These are phyloP conservation scores for Panaeolus cyanescens DNA, from an alignment of 768 basidiomycete species.

Conservation along the genomic window DNA sequence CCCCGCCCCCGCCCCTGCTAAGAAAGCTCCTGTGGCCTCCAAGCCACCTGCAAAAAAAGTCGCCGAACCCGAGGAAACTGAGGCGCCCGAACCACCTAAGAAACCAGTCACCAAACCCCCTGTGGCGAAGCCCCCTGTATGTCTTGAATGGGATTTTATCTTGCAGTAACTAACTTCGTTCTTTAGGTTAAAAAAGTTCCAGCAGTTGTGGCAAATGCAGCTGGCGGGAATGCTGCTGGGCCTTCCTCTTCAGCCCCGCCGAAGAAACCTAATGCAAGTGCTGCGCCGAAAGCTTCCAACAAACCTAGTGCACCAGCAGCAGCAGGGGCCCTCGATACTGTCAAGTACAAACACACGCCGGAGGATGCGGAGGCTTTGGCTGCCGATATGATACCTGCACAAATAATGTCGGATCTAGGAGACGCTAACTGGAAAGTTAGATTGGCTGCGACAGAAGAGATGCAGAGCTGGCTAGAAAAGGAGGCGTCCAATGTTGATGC, in stretches of 20 bases:
- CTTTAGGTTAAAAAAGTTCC: conserved; percentile 7
- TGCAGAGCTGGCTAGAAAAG: conserved; percentile 81
- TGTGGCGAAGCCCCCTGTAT: conserved; percentile 36
- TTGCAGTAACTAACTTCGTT: conserved; percentile 6
- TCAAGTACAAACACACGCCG: conserved; percentile 89
- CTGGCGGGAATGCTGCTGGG: conserved; percentile 28
- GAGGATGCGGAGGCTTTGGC: conserved; percentile 91
- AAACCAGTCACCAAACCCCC: conserved; percentile 47
- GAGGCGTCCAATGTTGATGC: conserved; percentile 70
- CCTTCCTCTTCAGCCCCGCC: conserved; percentile 40
- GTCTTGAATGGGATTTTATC: conserved; percentile 34
- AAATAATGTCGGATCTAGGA: conserved; percentile 70
- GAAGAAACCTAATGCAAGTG: conserved; percentile 41
- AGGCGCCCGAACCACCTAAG: conserved; percentile 39
- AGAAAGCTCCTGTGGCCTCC: conserved; percentile 14
- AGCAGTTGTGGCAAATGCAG: conserved; percentile 34
- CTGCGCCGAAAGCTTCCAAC: conserved; percentile 46
- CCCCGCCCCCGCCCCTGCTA: conserved; percentile 33
- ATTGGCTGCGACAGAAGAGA: conserved; percentile 83
- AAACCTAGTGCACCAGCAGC: conserved; percentile 53
- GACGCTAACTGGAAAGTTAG: conserved; percentile 94
- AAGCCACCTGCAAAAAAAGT: conserved; percentile 19
- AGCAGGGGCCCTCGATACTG: conserved; percentile 67
- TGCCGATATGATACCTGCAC: conserved; percentile 67
- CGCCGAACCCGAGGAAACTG: conserved; percentile 44